Evolutionary conservation across 2,329 filamentous ascomycete genomes (phyloP).

Genomic region (Trichoderma breve): DNA sequence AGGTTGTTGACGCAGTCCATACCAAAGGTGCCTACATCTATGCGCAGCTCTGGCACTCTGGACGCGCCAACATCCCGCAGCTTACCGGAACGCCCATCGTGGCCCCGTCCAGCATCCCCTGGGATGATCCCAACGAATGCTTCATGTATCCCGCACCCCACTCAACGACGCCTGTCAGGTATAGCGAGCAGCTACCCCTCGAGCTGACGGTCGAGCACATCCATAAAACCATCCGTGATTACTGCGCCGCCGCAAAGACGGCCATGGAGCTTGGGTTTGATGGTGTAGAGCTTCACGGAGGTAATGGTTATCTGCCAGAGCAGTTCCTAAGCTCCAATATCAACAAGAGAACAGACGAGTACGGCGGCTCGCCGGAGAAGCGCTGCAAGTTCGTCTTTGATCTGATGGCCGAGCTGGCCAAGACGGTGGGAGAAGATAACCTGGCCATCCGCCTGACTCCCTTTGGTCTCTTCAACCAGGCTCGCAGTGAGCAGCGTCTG

Average conservation of each 20-base stretch:
- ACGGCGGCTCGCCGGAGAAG: constrained; percentile 35
- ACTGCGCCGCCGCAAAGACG: constrained; percentile 34
- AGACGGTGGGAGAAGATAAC: constrained; percentile 45
- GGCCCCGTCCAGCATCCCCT: constrained; percentile 42
- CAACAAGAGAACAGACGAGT: constrained; percentile 38
- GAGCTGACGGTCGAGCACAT: constrained; percentile 44
- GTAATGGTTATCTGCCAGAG: constrained; percentile 41
- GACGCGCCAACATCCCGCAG: constrained; percentile 39
- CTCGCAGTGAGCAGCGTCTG: constrained; percentile 48
- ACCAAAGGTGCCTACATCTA: constrained; percentile 58
- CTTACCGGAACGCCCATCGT: constrained; percentile 38
- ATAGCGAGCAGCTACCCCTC: constrained; percentile 32
- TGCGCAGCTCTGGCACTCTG: constrained; percentile 56
- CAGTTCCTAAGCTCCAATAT: constrained; percentile 39
- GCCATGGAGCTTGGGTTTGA: constrained; percentile 55
- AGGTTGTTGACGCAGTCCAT: constrained; percentile 61
- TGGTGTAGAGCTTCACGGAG: constrained; percentile 42
- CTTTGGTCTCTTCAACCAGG: constrained; percentile 52
- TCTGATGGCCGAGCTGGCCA: constrained; percentile 46
- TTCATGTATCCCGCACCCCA: constrained; percentile 39
- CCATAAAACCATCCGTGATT: constrained; percentile 32
- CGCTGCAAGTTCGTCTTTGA: constrained; percentile 53
- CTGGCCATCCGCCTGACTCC: constrained; percentile 46
- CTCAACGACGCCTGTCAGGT: constrained; percentile 39
- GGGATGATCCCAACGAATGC: constrained; percentile 42